Base-by-base conservation (phyloP, 176 grass and related monocot species). In the Microstegium vimineum region DNA sequence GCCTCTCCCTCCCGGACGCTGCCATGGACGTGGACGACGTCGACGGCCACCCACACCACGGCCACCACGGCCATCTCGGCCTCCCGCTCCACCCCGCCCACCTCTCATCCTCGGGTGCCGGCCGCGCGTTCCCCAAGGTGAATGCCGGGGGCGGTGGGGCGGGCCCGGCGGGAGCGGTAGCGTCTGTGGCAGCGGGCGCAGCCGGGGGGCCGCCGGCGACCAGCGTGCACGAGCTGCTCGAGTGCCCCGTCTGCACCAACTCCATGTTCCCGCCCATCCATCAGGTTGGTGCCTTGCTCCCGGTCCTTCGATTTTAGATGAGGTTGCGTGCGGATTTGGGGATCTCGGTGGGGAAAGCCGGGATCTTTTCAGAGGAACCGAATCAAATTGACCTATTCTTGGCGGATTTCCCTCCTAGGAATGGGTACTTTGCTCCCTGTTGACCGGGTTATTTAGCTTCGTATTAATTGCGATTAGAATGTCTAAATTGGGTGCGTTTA, bases 231-330 rank as follows among this genome's bases (percentile, higher is more conserved):
- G 88, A 90, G 74, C 74, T 90, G 66, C 88, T 90, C 31, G 88
- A 90, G 74, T 90, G 88, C 74, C 88, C 88, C 38, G 88, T 90
- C 79, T 90, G 88, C 88, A 86, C 83, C 38, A 90, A 90, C 74
- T 90, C 88, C 79, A 90, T 90, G 88, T 86, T 82, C 79, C 88
- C 88, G 60, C 88, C 88, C 36, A 90, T 90, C 74, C 83, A 90
- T 73, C 88, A 90, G 88, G 88, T 90, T 14, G 15, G 79, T 79
- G 35, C 45, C 63, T 49, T 34, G 6, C 49, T 38, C 26, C 63
- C 63, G 23, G 5, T 25, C 10, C 78, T 13, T 54, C 32, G 42
- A 78, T 83, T 78, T 78, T 54, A 9, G 73, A 78, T 72, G 42
- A 23, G 18, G 9, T 54, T 69, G 86, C 66, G 66, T 80, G 32